Percentiles rank a stretch among this genome's conserved stretches.
Evolutionary conservation across 1,284 basidiomycete genomes (phyloP).

Genomic region (Takashimella tepidaria): DNA sequence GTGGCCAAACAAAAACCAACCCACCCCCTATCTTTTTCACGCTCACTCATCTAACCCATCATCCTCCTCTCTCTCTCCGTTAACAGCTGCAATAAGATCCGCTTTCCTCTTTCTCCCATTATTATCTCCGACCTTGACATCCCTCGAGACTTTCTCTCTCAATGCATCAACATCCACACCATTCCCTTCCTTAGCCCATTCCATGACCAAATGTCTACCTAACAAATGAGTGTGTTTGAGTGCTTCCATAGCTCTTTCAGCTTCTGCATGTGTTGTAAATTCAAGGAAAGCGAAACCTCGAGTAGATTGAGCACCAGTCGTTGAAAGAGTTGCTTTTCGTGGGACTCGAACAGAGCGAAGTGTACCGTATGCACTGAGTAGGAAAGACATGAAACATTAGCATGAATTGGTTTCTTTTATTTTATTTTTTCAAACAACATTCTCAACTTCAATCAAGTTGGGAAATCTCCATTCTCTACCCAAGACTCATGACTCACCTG

Average conservation of each 20-base stretch:
- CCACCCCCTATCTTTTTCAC: no score
- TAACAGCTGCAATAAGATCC: slow-evolving; percentile 22
- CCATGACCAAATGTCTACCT: slow-evolving; percentile 85
- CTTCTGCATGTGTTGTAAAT: slow-evolving; percentile 79
- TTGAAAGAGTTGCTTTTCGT: slow-evolving; percentile 75
- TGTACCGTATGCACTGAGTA: slow-evolving; percentile 70
- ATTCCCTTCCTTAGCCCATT: slow-evolving; percentile 76
- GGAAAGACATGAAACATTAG: slow-evolving; percentile 1
- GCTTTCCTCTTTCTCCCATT: slow-evolving; percentile 41
- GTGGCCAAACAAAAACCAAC: no score
- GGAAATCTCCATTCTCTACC: no score
- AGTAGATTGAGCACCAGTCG: slow-evolving; percentile 45
- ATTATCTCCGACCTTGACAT: slow-evolving; percentile 29
- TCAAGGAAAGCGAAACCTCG: slow-evolving; percentile 97
- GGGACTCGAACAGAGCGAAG: slow-evolving; percentile 87
- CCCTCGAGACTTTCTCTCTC: slow-evolving; percentile 61
- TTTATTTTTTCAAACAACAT: no score
- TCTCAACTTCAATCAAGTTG: no score
- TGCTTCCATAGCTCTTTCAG: slow-evolving; percentile 74
- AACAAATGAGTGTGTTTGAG: slow-evolving; percentile 92
- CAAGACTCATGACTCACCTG: no score
- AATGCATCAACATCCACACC: slow-evolving; percentile 63
- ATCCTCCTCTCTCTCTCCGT: slow-evolving; percentile 19
- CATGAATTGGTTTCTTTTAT: not conserved
- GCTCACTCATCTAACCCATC: slow-evolving; percentile 33